Evolutionary conservation across 116 monocot species (phyloP).

Genomic region (Dioscorea cayenensis): DNA sequence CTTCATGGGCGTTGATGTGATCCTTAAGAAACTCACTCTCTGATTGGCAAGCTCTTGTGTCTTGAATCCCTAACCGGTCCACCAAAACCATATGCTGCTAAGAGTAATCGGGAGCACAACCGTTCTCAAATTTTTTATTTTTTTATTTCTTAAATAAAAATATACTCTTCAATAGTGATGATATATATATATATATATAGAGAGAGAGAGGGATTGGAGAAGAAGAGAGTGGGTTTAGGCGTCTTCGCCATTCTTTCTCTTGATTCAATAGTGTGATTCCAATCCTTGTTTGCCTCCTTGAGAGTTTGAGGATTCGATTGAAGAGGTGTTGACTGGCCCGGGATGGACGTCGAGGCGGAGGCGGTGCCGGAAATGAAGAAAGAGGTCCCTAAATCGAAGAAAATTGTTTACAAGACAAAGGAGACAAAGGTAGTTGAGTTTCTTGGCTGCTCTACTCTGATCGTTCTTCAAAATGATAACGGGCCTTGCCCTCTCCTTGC

Average conservation of each 20-base stretch:
- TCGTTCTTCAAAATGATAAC: conserved; percentile 96
- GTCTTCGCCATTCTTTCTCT: too few relatives aligned
- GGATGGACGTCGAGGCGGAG: background rate
- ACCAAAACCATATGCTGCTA: conserved; percentile 37
- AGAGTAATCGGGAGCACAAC: conserved; percentile 22
- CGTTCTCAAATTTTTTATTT: conserved; percentile 29
- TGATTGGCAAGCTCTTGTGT: conserved; percentile 23
- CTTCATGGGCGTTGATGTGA: conserved; percentile 52
- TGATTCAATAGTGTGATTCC: too few relatives aligned
- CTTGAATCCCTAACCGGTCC: conserved; percentile 30
- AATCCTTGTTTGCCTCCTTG: background rate
- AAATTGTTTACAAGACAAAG: conserved; percentile 45
- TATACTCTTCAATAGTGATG: too few relatives aligned
- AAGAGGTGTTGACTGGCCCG: background rate
- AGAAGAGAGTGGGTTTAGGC: too few relatives aligned
- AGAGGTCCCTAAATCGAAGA: conserved; percentile 10
- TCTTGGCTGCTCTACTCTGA: conserved; percentile 73
- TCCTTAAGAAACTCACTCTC: conserved; percentile 83
- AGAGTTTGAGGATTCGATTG: background rate
- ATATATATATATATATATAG: too few relatives aligned
- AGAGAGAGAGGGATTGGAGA: too few relatives aligned
- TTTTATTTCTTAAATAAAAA: too few relatives aligned
- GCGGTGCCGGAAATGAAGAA: background rate
- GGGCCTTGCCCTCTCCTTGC: conserved; percentile 96
- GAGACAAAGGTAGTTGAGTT: conserved; percentile 69